These are phyloP conservation scores for Starmerella floricola DNA, from an alignment of 805 yeast species.

Conservation along the genomic window DNA sequence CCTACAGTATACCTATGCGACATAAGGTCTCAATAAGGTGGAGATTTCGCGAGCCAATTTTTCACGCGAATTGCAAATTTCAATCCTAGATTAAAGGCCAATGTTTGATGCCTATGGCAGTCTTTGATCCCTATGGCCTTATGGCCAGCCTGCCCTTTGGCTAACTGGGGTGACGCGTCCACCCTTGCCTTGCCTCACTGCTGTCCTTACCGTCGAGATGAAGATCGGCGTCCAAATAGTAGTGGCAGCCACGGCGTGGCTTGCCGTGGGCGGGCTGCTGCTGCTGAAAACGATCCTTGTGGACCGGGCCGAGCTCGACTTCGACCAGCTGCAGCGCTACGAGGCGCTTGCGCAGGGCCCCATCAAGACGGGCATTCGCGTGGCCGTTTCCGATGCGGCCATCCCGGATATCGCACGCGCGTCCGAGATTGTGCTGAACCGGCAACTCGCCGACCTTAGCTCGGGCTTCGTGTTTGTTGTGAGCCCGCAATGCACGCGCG, in stretches of 20 bases:
- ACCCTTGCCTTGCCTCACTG: neutral
- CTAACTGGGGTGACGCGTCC: neutral
- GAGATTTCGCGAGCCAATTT: too few relatives aligned
- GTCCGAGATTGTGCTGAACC: constrained; percentile 36
- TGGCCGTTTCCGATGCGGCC: constrained; percentile 26
- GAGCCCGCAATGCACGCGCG: constrained; percentile 18
- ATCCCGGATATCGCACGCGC: constrained; percentile 62
- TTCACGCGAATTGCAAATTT: too few relatives aligned
- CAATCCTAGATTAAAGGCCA: too few relatives aligned
- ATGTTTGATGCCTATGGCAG: too few relatives aligned
- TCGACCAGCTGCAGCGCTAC: constrained; percentile 32
- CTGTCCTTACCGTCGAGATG: constrained; percentile 1
- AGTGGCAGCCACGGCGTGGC: constrained; percentile 20
- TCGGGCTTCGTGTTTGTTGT: constrained; percentile 26
- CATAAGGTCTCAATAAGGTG: too few relatives aligned
- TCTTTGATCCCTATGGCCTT: too few relatives aligned
- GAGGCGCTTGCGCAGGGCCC: constrained; percentile 21
- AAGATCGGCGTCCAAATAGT: constrained; percentile 9
- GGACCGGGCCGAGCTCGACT: constrained; percentile 50
- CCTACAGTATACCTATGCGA: too few relatives aligned
- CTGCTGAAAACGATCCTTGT: constrained; percentile 51
- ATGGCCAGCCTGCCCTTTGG: too few relatives aligned
- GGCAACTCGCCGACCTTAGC: constrained; percentile 27
- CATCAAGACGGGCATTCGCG: constrained; percentile 23
- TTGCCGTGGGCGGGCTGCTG: constrained; percentile 35